Evolutionary conservation across 352 stramenopile species (phyloP), one percentile per base, ranked within the genome.

Genomic region (Thraustochytrium sp.): DNA sequence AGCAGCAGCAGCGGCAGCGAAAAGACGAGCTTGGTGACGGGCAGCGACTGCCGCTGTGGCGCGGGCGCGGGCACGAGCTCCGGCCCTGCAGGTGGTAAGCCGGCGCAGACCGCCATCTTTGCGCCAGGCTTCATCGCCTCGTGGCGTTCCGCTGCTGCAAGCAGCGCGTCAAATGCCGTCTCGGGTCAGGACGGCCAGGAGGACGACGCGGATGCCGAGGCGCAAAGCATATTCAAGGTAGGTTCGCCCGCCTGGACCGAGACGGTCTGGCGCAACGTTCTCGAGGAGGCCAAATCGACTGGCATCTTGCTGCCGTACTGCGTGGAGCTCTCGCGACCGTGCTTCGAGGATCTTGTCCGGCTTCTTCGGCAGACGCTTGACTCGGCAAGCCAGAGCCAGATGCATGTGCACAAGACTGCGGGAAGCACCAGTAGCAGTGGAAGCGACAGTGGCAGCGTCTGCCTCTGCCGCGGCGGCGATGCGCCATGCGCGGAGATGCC

Each of bases 231-330:
- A 11, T 72, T 72, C 40, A 49, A 16, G 2, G 1, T 31, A 44
- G 59, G 59, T 18, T 49, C 59, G 8, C 59, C 26, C 1, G 26
- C 59, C 21, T 72, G 59, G 59, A 72, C 42, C 8, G 59, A 72
- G 59, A 31, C 59, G 40, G 46, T 72, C 59, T 72, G 59, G 59
- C 59, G 59, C 40, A 72, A 72, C 40, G n/a, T n/a, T n/a, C 40
- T 72, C 34, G 21, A 16, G 9, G 59, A 72, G 13, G 59, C 13
- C 40, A 11, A 11, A 1, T 44, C 59, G 16, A 2, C 8, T 44
- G 59, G 46, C 59, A 72, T 44, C 11, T 9, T 55, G 2, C 18
- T 82, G 5, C 74, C 74, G 18, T 82, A 82, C 42, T 55, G 40
- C 23, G 37, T 82, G 4, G 74, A 82, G 34, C 78, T 51, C 21